Conservation (phyloP, 2,329 filamentous ascomycete genomes). For the Alternaria novae-zelandiae region DNA sequence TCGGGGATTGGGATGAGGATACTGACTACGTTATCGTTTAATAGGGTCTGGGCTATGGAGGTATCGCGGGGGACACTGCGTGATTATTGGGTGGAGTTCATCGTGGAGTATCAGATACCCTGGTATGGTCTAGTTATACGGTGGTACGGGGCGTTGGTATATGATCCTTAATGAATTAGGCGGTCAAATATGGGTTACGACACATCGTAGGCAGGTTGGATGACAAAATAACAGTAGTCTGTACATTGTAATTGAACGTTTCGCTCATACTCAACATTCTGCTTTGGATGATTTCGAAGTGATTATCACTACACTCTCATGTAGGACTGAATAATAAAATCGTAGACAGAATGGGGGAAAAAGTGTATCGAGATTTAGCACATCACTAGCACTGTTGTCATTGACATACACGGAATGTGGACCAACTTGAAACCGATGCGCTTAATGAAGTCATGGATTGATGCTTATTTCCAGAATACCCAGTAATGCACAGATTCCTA, state of each 20-base stretch:
- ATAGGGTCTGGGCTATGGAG: not conserved
- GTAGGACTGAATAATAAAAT: too few species aligned
- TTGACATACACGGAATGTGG: not conserved
- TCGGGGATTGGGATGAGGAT: not conserved
- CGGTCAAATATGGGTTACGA: not conserved
- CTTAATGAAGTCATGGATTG: not conserved
- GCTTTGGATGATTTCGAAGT: too few species aligned
- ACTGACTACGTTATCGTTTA: not conserved
- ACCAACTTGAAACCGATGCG: not conserved
- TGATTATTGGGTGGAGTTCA: not conserved
- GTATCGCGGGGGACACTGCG: not conserved
- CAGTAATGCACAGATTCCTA: not conserved
- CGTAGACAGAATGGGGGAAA: too few species aligned
- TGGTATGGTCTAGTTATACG: not conserved
- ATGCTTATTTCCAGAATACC: not conserved
- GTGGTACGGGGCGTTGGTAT: not conserved
- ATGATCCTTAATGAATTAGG: not conserved
- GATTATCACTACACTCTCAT: too few species aligned
- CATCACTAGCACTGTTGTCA: not conserved
- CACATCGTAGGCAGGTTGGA: not conserved
- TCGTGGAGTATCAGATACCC: not conserved
- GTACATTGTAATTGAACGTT: not conserved
- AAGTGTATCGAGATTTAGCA: not conserved
- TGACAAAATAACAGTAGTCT: not conserved
- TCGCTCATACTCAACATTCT: too few species aligned